Evolutionary conservation across 345 rosid species (phyloP).

Genomic region (Dimocarpus longan): DNA sequence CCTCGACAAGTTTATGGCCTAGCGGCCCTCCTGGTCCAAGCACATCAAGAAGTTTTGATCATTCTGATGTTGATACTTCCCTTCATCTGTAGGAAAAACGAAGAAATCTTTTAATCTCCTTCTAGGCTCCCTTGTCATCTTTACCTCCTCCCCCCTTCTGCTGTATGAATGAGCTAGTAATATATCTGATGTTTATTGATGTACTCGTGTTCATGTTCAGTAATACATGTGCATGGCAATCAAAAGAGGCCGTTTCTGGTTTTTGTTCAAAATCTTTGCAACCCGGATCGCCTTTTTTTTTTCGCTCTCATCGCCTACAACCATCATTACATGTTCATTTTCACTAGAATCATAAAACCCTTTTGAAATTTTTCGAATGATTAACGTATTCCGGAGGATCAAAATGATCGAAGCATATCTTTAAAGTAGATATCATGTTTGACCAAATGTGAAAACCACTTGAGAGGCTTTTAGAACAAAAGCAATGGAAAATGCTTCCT

Average conservation of each 20-base stretch:
- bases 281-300: background rate
- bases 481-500: background rate
- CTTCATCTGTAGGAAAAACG: conserved; percentile 57
- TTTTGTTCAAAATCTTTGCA: background rate
- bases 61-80: conserved; percentile 73
- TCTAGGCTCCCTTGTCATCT: conserved; percentile 12
- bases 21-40: conserved; percentile 19
- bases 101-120: background rate
- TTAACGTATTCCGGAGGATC: background rate
- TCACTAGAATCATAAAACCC: background rate
- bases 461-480: background rate
- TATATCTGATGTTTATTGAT: conserved; percentile 4
- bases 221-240: conserved; percentile 12
- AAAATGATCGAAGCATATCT: background rate
- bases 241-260: background rate
- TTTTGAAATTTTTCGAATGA: background rate
- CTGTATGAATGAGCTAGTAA: conserved; percentile 19
- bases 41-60: conserved; percentile 38
- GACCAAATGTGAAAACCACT: background rate
- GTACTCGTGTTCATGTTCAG: background rate
- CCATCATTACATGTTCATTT: background rate
- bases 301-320: background rate
- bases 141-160: background rate
- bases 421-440: background rate
- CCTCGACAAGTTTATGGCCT: conserved; percentile 38